phyloP scores from a whole-genome alignment of 2,329 filamentous ascomycete genomes.

The Botryotinia convoluta region DNA sequence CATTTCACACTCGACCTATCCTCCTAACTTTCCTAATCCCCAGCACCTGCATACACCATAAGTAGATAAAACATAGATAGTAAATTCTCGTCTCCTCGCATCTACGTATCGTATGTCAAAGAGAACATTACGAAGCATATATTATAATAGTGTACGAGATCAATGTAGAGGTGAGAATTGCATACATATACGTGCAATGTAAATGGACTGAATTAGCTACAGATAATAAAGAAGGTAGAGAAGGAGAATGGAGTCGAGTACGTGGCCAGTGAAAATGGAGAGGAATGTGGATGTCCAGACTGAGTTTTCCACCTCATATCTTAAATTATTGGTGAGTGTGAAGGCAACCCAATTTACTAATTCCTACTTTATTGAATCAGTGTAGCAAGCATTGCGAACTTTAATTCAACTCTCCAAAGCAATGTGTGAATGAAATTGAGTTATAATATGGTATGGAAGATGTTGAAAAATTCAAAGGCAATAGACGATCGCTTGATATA shows the following conservation, averaged over 20 bases:
- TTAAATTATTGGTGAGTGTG: neutral
- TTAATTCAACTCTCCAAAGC: neutral
- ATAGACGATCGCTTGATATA: slow-evolving; percentile 4
- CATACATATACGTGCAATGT: neutral
- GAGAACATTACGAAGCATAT: neutral
- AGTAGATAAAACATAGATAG: too few species aligned
- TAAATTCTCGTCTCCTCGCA: neutral
- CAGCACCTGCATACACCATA: too few species aligned
- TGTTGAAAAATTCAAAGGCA: neutral
- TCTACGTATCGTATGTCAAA: neutral
- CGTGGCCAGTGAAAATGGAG: neutral
- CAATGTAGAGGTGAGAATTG: neutral
- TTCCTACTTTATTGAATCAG: neutral
- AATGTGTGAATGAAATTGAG: neutral
- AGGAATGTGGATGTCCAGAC: neutral
- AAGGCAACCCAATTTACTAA: neutral
- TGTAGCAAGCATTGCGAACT: neutral
- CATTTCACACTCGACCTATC: neutral
- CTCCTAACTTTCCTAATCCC: too few species aligned
- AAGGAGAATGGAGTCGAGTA: neutral
- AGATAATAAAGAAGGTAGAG: neutral
- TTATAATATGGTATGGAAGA: neutral
- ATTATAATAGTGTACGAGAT: neutral
- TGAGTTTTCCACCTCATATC: too few species aligned
- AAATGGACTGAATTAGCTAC: neutral